These are phyloP conservation scores for Globisporangium polare DNA, from an alignment of 352 stramenopile species.

Conservation along the genomic window DNA sequence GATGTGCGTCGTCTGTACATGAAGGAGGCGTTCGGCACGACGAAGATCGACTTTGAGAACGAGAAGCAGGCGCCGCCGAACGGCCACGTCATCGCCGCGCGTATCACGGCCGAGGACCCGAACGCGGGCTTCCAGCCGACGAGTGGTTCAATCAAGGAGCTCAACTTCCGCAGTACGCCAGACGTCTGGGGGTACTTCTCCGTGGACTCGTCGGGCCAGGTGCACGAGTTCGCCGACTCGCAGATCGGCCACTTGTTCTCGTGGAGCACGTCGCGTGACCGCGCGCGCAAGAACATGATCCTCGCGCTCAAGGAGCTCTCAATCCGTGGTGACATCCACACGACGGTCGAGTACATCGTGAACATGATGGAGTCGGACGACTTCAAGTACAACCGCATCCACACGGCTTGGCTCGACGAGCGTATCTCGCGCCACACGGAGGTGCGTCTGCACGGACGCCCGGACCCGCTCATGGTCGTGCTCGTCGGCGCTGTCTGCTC, in stretches of 20 bases:
- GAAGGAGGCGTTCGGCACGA: conserved; percentile 90
- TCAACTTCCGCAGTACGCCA: conserved; percentile 99
- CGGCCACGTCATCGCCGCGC: conserved; percentile 98
- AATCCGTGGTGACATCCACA: conserved; percentile 99
- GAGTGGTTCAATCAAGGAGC: conserved; percentile 95
- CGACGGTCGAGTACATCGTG: conserved; percentile 99
- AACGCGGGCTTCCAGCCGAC: conserved; percentile 99
- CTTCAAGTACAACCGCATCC: conserved; percentile 98
- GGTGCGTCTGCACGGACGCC: conserved; percentile 76
- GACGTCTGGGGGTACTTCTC: conserved; percentile 99
- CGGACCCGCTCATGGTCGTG: conserved; percentile 84
- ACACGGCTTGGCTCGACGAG: conserved; percentile 98
- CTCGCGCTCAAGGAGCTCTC: conserved; percentile 98
- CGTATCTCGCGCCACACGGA: conserved; percentile 95
- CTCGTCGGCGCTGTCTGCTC: conserved; percentile 86
- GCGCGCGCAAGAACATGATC: conserved; percentile 97
- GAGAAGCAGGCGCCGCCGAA: conserved; percentile 74
- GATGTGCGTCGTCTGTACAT: conserved; percentile 98
- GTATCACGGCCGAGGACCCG: conserved; percentile 99
- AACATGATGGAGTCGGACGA: conserved; percentile 99
- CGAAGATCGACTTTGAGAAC: conserved; percentile 96
- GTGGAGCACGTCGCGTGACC: conserved; percentile 93
- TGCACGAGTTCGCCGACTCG: conserved; percentile 99
- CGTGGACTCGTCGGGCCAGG: conserved; percentile 97
- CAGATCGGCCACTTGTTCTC: conserved; percentile 99